phyloP scores from a whole-genome alignment of 2,329 filamentous ascomycete genomes.

The Dactylellina parvicollis region DNA sequence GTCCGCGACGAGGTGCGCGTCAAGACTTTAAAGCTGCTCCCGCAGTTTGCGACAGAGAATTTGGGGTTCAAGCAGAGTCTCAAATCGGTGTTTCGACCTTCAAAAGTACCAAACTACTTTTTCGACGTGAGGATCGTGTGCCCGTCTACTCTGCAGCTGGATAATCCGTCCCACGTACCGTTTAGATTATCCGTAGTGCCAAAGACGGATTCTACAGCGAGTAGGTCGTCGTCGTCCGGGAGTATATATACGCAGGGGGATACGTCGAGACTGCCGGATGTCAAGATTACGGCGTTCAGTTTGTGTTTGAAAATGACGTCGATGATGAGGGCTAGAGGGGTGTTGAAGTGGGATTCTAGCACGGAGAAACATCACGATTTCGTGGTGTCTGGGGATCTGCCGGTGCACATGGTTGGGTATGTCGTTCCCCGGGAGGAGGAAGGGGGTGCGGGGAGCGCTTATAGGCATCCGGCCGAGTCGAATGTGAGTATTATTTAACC shows the following conservation, averaged over 20 bases:
- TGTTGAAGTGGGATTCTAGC: constrained; percentile 17
- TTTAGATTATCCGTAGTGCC: constrained; percentile 42
- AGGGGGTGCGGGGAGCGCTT: background rate
- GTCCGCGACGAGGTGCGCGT: constrained; percentile 12
- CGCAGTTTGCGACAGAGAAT: constrained; percentile 35
- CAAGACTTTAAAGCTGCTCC: constrained; percentile 26
- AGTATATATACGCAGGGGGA: constrained; percentile 16
- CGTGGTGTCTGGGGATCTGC: constrained; percentile 22
- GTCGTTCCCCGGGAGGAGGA: constrained; percentile 31
- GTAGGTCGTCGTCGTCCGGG: background rate
- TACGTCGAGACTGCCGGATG: constrained; percentile 19
- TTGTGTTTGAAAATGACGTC: constrained; percentile 32
- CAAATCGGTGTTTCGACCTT: constrained; percentile 32
- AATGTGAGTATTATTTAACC: constrained; percentile 22
- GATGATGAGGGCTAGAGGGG: constrained; percentile 34
- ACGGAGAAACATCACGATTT: constrained; percentile 41
- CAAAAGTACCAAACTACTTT: constrained; percentile 38
- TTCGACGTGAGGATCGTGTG: constrained; percentile 27
- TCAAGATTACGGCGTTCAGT: constrained; percentile 26
- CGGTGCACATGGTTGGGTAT: constrained; percentile 43
- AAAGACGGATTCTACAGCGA: background rate
- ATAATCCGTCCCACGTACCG: constrained; percentile 26
- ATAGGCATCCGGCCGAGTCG: constrained; percentile 34
- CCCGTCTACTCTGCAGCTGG: constrained; percentile 35
- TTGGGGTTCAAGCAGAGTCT: constrained; percentile 28